Base-by-base conservation (phyloP, 306 rosid species). In the Medicago arabica region DNA sequence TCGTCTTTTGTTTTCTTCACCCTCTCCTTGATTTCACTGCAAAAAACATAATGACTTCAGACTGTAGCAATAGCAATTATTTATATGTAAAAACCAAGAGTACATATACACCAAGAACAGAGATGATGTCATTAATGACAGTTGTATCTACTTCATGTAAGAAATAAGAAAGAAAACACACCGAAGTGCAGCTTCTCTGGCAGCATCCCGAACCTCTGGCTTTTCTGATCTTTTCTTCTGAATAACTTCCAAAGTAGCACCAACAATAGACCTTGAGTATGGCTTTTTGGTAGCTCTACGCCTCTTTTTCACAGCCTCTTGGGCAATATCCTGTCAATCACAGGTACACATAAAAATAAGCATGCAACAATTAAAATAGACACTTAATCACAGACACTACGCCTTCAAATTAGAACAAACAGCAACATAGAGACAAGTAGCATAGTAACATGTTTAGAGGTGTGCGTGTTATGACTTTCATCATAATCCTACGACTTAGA, bases 1-100 rank as follows among this genome's bases (percentile, higher is more conserved):
- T 93, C 98, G 12, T 93, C 98, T 81, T 93, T 93, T 3, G 96
- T 87, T 31, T 93, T 93, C 83, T 90, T 93, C 36, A 89, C 86
- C 79, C 98, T 86, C 74, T 93, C 98, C 75, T 93, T 93, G 44
- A 93, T 90, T 77, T 93, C 98, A 72, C 96, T 90, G 69, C 59
- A 75, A n/a, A 61, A 10, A 10, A 10, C 72, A 80, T 11, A 9
- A 7, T 5, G 25, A 34, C 55, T 25, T 58, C 68, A 81, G 17
- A 9, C 4, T 19, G 64, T 44, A 53, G 19, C 58, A 14, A 36
- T 14, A 28, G 4, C 31, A 28, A 28, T 28, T 28, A 5, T 19
- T 8, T 2, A 41, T 36, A 34, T 40, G 14, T 18, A 19, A 40
- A 6, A 28, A 44, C 23, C 14, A 47, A 79, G 21, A 21, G 38